Percentiles rank a stretch among this genome's conserved stretches.
phyloP scores from a whole-genome alignment of 352 stramenopile genomes.

The Pythium phragmitis region DNA sequence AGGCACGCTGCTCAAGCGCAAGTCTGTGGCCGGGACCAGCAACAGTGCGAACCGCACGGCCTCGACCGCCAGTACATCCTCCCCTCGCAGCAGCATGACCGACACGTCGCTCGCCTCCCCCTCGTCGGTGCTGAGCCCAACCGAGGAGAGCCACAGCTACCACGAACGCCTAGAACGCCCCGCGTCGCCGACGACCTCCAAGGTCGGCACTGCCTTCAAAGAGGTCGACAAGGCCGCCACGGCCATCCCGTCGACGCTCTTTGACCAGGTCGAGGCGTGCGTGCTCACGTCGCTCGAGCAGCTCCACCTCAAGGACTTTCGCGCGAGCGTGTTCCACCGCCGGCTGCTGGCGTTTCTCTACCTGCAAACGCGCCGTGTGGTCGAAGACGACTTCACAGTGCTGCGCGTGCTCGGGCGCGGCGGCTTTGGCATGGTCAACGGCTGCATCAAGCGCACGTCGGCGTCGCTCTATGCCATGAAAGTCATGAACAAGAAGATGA shows the following conservation, averaged over 20 bases:
- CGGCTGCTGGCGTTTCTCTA: slow-evolving; percentile 91
- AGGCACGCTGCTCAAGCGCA: slow-evolving; percentile 43
- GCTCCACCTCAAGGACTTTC: slow-evolving; percentile 75
- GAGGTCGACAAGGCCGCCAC: slow-evolving; percentile 5
- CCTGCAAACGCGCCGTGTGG: slow-evolving; percentile 87
- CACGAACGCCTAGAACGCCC: slow-evolving; percentile 5
- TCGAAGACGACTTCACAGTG: slow-evolving; percentile 95
- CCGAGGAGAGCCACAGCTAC: slow-evolving; percentile 12
- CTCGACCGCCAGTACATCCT: slow-evolving; percentile 23
- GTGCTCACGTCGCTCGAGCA: slow-evolving; percentile 69
- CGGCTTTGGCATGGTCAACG: slow-evolving; percentile 97
- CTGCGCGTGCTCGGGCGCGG: slow-evolving; percentile 95
- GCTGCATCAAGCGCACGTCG: slow-evolving; percentile 94
- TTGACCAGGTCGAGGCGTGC: slow-evolving; percentile 75
- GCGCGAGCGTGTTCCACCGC: slow-evolving; percentile 71
- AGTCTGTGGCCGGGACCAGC: slow-evolving; percentile 8
- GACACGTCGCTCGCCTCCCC: slow-evolving; percentile 21
- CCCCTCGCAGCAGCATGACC: slow-evolving; percentile 20
- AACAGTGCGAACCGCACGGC: slow-evolving; percentile 9
- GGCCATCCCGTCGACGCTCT: slow-evolving; percentile 37
- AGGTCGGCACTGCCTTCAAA: neutral
- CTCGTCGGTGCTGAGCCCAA: neutral
- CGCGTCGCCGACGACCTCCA: neutral
- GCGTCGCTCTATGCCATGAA: slow-evolving; percentile 84
- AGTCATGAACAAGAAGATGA: slow-evolving; percentile 88